A percentile compares a stretch with the other conserved stretches of the same genome.
phyloP scores from a whole-genome alignment of 306 rosid species.

The Gynostemma pentaphyllum region DNA sequence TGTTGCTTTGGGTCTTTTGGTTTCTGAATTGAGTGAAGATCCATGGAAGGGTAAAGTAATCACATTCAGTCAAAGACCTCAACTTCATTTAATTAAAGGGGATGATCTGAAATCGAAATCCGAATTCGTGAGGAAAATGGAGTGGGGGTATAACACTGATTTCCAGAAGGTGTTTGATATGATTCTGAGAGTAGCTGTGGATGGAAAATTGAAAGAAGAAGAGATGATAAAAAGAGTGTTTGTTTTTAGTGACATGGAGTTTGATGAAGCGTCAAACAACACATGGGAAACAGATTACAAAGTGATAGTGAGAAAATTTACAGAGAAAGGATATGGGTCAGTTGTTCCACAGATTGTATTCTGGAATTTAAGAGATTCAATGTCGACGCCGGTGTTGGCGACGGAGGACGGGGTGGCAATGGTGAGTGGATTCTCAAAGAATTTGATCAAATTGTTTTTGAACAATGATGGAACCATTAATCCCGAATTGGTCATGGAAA shows the following conservation, averaged over 20 bases:
- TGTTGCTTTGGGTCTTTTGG: constrained; percentile 25
- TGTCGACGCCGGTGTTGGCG: constrained; percentile 13
- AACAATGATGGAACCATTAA: constrained; percentile 5
- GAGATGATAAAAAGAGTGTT: constrained; percentile 20
- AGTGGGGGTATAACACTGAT: constrained; percentile 12
- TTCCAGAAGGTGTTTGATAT: constrained; percentile 30
- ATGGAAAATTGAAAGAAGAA: constrained; percentile 20
- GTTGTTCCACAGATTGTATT: constrained; percentile 26
- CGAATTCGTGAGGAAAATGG: constrained; percentile 9
- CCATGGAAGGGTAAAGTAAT: constrained; percentile 39
- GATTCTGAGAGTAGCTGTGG: constrained; percentile 21
- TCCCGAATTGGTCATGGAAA: constrained; percentile 18
- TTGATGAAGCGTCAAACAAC: constrained; percentile 16
- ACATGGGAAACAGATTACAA: constrained; percentile 24
- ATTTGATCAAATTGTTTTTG: constrained; percentile 15
- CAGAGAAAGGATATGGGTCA: constrained; percentile 12
- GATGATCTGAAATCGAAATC: constrained; percentile 9
- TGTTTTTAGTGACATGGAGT: constrained; percentile 38
- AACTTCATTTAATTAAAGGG: constrained; percentile 26
- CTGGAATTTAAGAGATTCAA: constrained; percentile 25
- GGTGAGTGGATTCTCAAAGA: constrained; percentile 28
- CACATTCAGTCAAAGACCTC: constrained; percentile 16
- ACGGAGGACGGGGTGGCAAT: constrained; percentile 20
- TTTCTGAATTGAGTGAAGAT: constrained; percentile 27
- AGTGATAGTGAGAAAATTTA: constrained; percentile 15